phyloP scores from a whole-genome alignment of 176 grass and related monocot genomes.

The Oryza glumipatula region DNA sequence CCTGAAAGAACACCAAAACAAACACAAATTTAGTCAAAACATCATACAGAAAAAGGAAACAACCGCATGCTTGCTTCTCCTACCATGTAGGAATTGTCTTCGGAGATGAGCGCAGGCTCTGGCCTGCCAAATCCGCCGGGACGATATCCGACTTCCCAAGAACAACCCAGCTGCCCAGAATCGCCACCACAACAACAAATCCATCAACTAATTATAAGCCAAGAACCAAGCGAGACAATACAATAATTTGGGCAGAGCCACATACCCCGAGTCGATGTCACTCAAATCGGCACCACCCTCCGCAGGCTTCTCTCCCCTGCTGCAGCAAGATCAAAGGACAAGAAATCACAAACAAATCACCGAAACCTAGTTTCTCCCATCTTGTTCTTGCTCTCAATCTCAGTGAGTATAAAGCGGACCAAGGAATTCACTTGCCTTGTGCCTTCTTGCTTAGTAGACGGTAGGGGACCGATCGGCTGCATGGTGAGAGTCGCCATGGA shows the following conservation, averaged over 20 bases:
- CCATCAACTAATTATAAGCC: background rate
- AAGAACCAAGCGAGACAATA: background rate
- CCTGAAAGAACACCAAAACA: constrained; percentile 22
- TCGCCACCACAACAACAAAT: background rate
- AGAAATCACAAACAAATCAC: constrained; percentile 2
- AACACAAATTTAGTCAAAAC: background rate
- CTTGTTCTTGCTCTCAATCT: background rate
- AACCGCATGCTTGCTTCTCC: background rate
- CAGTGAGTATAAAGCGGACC: background rate
- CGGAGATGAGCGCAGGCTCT: constrained; percentile 6
- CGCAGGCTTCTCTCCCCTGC: background rate
- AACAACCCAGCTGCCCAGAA: constrained; percentile 43
- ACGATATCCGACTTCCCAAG: constrained; percentile 39
- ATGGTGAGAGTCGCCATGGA: constrained; percentile 54
- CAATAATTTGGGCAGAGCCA: background rate
- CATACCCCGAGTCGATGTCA: constrained; percentile 46
- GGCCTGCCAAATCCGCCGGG: constrained; percentile 36
- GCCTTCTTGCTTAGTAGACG: background rate
- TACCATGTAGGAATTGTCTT: constrained; percentile 40
- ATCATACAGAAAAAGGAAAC: background rate
- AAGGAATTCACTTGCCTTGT: constrained; percentile 38
- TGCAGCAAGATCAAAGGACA: constrained; percentile 7
- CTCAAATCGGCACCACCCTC: constrained; percentile 30
- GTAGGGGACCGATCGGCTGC: constrained; percentile 36
- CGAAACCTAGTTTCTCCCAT: background rate